Evolutionary conservation across 495 filamentous ascomycete species (phyloP), one percentile per base, ranked within the genome.

Genomic region (Aspergillus nidulans): DNA sequence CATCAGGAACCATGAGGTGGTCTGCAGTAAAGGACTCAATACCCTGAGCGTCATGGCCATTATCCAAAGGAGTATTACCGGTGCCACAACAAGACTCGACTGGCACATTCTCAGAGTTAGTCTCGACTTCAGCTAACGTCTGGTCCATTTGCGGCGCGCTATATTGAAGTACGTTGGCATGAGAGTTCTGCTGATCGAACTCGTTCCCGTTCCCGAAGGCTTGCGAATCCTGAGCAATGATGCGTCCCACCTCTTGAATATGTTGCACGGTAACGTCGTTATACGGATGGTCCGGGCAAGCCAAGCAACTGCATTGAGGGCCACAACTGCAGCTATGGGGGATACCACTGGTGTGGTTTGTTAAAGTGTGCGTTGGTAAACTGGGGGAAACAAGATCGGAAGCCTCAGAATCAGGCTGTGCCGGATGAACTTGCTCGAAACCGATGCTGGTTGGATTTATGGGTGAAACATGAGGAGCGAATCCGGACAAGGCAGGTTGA

Each of bases 231-330:
- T 64, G 58, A n/a, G 68, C 65, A 51, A 80, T 70, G 51, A 80
- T 57, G 12, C 68, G 61, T 40, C 72, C 67, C 68, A 81, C 75
- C 48, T 77, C 72, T 53, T 75, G 73, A 7, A 90, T 81, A 62
- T 85, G 86, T 41, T 85, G 74, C 36, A 75, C 73, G n/a, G 85
- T 89, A n/a, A 81, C 78, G 19, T 80, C 70, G 62, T 91, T 91
- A 64, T 82, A 90, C 4, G 87, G 88, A 62, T 91, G 88, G 34
- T 78, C 75, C 20, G 80, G 68, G 61, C 88, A 91, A 19, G 82
- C 85, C 21, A 89, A 60, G 59, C 88, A 91, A 53, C 85, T 71
- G 59, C 88, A 91, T 0, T 73, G 73, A 45, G 85, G 74, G 56
- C 90, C 82, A 64, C 90, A 85, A 60, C 70, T 62, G 68, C 89